Evolutionary conservation across 164 flowering plant species (phyloP), one percentile per base, ranked within the genome.

Genomic region (Tetrastigma voinierianum): DNA sequence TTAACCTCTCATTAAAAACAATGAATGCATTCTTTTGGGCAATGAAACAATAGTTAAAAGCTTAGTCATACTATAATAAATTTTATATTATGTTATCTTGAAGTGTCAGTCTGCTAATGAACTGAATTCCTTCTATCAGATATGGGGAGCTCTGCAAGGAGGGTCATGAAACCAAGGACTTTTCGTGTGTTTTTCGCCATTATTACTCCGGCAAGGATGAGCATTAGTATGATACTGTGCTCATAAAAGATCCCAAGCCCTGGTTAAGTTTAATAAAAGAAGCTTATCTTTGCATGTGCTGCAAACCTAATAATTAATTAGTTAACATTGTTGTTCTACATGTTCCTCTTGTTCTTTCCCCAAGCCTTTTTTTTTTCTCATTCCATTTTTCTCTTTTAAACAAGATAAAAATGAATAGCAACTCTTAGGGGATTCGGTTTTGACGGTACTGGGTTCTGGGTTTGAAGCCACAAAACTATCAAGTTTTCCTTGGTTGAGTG

Each of bases 111-210:
- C 9, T 58, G 9, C 10, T 62, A 9, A 46, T n/a, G 57, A 59
- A 45, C 23, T 13, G 21, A 18, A 32, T 40, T 72, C 19, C 12
- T 47, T 58, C 66, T 2, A 72, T 73, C 79, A 88, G 93, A 80
- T 88, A 73, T 62, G 46, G 67, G 20, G 72, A 83, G 66, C 72
- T 88, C 14, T 86, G 90, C 70, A 55, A 81, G 51, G 76, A 73
- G 13, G 93, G 88, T 6, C 76, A 80, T 70, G 88, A 69, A 60
- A 51, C 56, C 40, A 65, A 80, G 76, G 93, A 88, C 68, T 88
- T 88, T 73, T 84, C 93, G 9, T 80, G 87, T 59, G 86, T 80
- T 62, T 88, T 84, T 72, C 86, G 88, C 25, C 84, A 86, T 62
- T 81, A 68, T 67, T 88, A 86, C 68, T 58, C 67, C 10, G 93